These are phyloP conservation scores for Mucor sp. DNA, from an alignment of 371 early-diverging fungal species.

Conservation along the genomic window DNA sequence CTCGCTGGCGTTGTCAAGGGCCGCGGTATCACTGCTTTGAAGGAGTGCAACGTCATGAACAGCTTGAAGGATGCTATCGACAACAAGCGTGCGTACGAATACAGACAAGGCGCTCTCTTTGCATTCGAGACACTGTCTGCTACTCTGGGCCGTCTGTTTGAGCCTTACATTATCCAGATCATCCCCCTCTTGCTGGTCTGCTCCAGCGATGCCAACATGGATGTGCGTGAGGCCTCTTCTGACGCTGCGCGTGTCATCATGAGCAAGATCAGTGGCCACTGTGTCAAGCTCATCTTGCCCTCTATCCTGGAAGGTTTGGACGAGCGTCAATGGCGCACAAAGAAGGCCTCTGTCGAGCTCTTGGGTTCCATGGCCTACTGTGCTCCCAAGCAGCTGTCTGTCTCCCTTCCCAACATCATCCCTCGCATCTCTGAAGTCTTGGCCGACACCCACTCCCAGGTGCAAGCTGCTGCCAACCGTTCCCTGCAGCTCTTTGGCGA, in stretches of 20 bases:
- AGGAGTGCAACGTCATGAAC: conserved; percentile 82
- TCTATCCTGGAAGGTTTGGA: conserved; percentile 84
- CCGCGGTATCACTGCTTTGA: conserved; percentile 84
- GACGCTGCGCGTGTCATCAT: conserved; percentile 95
- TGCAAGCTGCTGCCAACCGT: conserved; percentile 86
- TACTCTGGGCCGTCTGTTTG: conserved; percentile 90
- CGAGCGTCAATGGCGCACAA: conserved; percentile 94
- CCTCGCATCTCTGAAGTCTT: conserved; percentile 91
- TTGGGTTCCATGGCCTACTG: conserved; percentile 95
- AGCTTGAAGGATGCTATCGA: conserved; percentile 83
- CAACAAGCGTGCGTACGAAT: conserved; percentile 70
- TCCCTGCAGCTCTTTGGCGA: conserved; percentile 89
- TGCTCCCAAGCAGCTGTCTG: conserved; percentile 94
- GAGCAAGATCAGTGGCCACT: conserved; percentile 94
- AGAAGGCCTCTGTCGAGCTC: conserved; percentile 95
- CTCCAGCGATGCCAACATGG: conserved; percentile 84
- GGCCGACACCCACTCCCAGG: conserved; percentile 92
- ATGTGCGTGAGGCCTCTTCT: conserved; percentile 92
- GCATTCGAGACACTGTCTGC: conserved; percentile 90
- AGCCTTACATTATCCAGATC: conserved; percentile 96
- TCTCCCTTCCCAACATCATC: conserved; percentile 89
- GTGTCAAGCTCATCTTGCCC: conserved; percentile 95
- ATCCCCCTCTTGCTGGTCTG: conserved; percentile 85
- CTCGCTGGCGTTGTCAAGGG: conserved; percentile 96
- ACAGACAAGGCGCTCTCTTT: conserved; percentile 93